phyloP scores from a whole-genome alignment of 75 land plant species.

The Cunninghamia lanceolata region DNA sequence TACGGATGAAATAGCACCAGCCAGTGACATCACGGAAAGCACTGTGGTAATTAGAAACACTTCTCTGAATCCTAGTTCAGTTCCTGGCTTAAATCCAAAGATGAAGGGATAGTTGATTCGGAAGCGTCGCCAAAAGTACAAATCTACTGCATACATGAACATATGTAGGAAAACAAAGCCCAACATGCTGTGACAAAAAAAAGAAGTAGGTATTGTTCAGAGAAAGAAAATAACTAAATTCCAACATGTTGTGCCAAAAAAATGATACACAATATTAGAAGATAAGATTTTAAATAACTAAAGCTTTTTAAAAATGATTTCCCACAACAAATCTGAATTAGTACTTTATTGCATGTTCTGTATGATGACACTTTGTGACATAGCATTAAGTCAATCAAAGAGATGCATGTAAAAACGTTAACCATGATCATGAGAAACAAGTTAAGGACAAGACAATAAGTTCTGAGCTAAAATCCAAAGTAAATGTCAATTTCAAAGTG shows the following conservation, averaged over 20 bases:
- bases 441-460: neutral
- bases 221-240: neutral
- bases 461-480: neutral
- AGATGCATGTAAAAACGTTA: neutral
- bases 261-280: neutral
- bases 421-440: neutral
- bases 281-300: neutral
- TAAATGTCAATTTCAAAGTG: neutral
- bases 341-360: neutral
- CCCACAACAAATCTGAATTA: neutral
- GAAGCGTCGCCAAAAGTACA: constrained; percentile 48
- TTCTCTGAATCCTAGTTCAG: constrained; percentile 42
- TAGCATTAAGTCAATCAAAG: neutral
- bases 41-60: constrained; percentile 43
- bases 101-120: constrained; percentile 62
- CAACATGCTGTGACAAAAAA: constrained; percentile 32
- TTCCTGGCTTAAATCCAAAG: constrained; percentile 54
- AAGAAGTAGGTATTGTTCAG: neutral
- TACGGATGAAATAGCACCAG: constrained; percentile 33
- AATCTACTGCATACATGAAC: constrained; percentile 54
- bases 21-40: constrained; percentile 34
- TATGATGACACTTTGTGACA: neutral
- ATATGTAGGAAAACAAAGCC: constrained; percentile 47
- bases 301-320: neutral
- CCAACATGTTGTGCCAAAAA: neutral